Conservation (phyloP, 1,139 yeast species). For the Yamadazyma epiphylla region DNA sequence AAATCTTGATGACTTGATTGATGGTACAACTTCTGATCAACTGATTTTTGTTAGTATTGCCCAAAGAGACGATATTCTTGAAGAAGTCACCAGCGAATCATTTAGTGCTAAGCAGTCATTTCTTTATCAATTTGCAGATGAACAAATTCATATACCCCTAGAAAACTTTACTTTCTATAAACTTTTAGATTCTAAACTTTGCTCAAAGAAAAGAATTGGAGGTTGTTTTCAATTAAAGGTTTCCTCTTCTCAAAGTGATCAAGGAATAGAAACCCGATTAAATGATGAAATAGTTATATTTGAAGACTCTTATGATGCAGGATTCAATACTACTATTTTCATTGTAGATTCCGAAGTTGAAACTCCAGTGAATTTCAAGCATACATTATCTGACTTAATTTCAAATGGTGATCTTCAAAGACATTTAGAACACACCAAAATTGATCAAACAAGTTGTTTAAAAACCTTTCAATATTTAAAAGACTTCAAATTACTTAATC, state of each 20-base stretch:
- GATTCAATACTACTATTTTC: slow-evolving; percentile 56
- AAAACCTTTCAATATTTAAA: slow-evolving; percentile 32
- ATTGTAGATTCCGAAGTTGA: slow-evolving; percentile 53
- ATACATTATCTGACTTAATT: slow-evolving; percentile 34
- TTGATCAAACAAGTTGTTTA: slow-evolving; percentile 36
- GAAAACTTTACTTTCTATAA: slow-evolving; percentile 21
- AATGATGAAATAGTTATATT: slow-evolving; percentile 44
- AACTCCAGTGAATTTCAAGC: slow-evolving; percentile 35
- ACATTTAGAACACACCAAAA: slow-evolving; percentile 26
- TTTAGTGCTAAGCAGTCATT: slow-evolving; percentile 36
- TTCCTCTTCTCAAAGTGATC: slow-evolving; percentile 34
- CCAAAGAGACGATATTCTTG: slow-evolving; percentile 38
- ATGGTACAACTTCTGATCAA: slow-evolving; percentile 47
- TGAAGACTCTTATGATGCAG: slow-evolving; percentile 40
- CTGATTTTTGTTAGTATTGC: slow-evolving; percentile 53
- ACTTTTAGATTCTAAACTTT: slow-evolving; percentile 28
- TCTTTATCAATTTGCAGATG: slow-evolving; percentile 68
- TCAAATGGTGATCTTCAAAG: slow-evolving; percentile 32
- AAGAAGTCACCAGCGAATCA: slow-evolving; percentile 17
- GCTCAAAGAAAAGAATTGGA: slow-evolving; percentile 33
- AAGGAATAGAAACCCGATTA: slow-evolving; percentile 26
- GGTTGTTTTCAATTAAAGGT: slow-evolving; percentile 43
- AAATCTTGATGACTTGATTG: slow-evolving; percentile 53
- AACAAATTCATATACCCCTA: no score
- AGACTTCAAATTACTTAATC: slow-evolving; percentile 26